A percentile compares a stretch with the other conserved stretches of the same genome.
These are phyloP conservation scores for Pichia heedii DNA, from an alignment of 805 yeast genomes.

Conservation along the genomic window DNA sequence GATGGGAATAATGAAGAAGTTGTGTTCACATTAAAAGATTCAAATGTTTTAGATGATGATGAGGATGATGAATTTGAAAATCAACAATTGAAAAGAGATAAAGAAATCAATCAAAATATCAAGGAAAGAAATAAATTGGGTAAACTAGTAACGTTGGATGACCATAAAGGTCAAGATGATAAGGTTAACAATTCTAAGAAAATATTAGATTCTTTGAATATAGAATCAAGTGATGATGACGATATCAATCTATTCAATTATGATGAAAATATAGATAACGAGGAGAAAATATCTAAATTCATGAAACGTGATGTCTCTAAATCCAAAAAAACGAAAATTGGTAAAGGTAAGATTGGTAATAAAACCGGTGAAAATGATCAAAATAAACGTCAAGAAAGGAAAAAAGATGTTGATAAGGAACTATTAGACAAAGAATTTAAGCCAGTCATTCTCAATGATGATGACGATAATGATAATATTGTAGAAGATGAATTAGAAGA, in stretches of 20 bases:
- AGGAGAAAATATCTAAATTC: constrained; percentile 4
- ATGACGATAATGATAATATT: constrained; percentile 21
- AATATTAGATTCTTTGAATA: constrained; percentile 12
- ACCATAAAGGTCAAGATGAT: constrained; percentile 15
- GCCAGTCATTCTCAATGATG: constrained; percentile 22
- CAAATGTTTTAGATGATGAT: constrained; percentile 7
- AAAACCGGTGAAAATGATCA: neutral
- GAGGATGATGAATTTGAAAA: constrained; percentile 36
- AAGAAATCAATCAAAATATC: constrained; percentile 15
- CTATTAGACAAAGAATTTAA: constrained; percentile 15
- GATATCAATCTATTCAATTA: neutral
- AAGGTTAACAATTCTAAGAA: too few species aligned
- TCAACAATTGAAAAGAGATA: constrained; percentile 13
- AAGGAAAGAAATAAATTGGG: constrained; percentile 25
- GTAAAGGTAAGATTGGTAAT: constrained; percentile 5
- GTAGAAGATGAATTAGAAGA: constrained; percentile 16
- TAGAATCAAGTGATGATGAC: constrained; percentile 4
- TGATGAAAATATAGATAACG: constrained; percentile 5
- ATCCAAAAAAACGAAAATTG: constrained; percentile 19
- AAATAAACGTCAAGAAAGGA: constrained; percentile 5
- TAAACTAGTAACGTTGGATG: constrained; percentile 11
- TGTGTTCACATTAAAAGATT: constrained; percentile 35
- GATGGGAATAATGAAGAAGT: constrained; percentile 32
- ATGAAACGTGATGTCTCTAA: constrained; percentile 9
- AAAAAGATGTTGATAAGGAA: constrained; percentile 8